Evolutionary conservation across 805 yeast species (phyloP).

Genomic region (Saccharomycopsis fermentans): DNA sequence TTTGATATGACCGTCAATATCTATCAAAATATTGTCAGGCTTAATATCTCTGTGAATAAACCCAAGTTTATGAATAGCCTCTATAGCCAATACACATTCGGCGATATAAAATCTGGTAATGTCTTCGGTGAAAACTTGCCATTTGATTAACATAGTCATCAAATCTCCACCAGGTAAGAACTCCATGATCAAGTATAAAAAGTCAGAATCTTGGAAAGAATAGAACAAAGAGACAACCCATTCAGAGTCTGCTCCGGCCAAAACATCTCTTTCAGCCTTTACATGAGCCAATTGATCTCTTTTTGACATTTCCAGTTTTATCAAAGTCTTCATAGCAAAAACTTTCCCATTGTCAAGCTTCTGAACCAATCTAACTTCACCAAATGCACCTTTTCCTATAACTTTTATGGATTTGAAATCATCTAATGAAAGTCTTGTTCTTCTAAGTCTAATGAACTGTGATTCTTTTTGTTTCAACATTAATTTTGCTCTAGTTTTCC

Average conservation of each 20-base stretch:
- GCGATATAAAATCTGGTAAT: slow-evolving; percentile 91
- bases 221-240: slow-evolving; percentile 78
- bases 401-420: slow-evolving; percentile 87
- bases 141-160: slow-evolving; percentile 92
- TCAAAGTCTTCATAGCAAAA: slow-evolving; percentile 87
- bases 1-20: slow-evolving; percentile 62
- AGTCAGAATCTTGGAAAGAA: slow-evolving; percentile 65
- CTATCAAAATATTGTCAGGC: slow-evolving; percentile 90
- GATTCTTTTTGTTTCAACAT: slow-evolving; percentile 84
- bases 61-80: slow-evolving; percentile 85
- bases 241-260: slow-evolving; percentile 85
- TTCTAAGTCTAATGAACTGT: slow-evolving; percentile 70
- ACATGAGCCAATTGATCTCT: slow-evolving; percentile 93
- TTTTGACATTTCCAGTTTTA: slow-evolving; percentile 87
- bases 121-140: slow-evolving; percentile 91
- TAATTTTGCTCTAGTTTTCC: slow-evolving; percentile 71
- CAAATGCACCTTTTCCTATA: slow-evolving; percentile 95
- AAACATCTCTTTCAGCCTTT: slow-evolving; percentile 90
- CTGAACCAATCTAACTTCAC: slow-evolving; percentile 91
- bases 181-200: slow-evolving; percentile 86
- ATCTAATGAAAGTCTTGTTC: slow-evolving; percentile 73
- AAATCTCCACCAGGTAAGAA: slow-evolving; percentile 85
- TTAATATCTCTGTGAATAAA: slow-evolving; percentile 96
- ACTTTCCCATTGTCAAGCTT: slow-evolving; percentile 90
- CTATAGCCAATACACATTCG: slow-evolving; percentile 90